Evolutionary conservation across 176 grass and related monocot genomes (phyloP).

Genomic region (Elaeis guineensis): DNA sequence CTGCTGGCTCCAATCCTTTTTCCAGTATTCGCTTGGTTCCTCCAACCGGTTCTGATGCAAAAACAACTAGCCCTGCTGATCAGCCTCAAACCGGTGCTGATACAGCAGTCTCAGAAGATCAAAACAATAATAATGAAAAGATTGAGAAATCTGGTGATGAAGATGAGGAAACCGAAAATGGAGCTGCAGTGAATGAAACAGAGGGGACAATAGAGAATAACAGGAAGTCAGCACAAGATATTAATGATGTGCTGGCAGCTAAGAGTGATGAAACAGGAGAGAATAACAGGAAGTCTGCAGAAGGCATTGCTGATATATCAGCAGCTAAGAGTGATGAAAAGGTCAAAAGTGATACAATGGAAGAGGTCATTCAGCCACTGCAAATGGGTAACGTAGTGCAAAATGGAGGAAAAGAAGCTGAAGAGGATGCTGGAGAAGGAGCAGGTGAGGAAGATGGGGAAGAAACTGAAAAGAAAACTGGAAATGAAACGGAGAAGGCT

Average conservation of each 20-base stretch:
- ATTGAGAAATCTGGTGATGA: slow-evolving; percentile 16
- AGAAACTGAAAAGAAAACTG: slow-evolving; percentile 12
- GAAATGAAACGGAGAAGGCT: slow-evolving; percentile 23
- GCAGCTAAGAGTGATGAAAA: not conserved
- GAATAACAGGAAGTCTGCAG: slow-evolving; percentile 9
- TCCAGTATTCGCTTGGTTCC: slow-evolving; percentile 53
- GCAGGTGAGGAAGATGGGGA: slow-evolving; percentile 27
- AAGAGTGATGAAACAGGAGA: not conserved
- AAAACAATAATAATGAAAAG: slow-evolving; percentile 8
- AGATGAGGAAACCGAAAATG: slow-evolving; percentile 31
- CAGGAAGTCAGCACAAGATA: slow-evolving; percentile 12
- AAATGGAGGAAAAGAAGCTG: slow-evolving; percentile 22
- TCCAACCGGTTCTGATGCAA: slow-evolving; percentile 31
- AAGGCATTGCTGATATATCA: slow-evolving; percentile 13
- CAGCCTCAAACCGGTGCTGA: slow-evolving; percentile 33
- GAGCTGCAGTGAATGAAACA: slow-evolving; percentile 14
- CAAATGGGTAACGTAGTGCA: slow-evolving; percentile 36
- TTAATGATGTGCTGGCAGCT: slow-evolving; percentile 10
- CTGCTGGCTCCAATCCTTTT: slow-evolving; percentile 74
- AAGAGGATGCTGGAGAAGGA: slow-evolving; percentile 24
- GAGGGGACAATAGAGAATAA: slow-evolving; percentile 3
- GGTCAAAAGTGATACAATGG: not conserved
- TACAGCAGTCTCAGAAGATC: slow-evolving; percentile 11
- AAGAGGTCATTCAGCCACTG: slow-evolving; percentile 11
- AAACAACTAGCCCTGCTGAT: slow-evolving; percentile 28